A percentile compares a stretch with the other conserved stretches of the same genome.
phyloP scores from a whole-genome alignment of 768 basidiomycete species.

The Holtermannia corniformis region DNA sequence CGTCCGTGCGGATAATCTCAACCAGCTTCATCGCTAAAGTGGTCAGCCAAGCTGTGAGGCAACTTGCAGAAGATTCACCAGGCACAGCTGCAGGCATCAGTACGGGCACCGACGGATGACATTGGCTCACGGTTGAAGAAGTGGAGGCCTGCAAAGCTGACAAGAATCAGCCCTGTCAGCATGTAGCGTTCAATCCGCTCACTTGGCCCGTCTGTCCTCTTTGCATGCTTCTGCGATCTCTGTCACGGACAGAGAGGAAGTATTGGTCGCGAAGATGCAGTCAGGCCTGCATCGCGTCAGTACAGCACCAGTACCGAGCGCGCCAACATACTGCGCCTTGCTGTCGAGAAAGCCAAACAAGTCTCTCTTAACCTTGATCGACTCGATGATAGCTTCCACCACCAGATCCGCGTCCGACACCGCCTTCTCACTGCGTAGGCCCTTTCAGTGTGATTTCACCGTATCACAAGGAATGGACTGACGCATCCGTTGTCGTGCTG shows the following conservation, averaged over 20 bases:
- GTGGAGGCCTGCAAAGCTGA: conserved; percentile 44
- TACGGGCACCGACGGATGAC: neutral
- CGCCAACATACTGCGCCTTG: conserved; percentile 39
- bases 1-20: conserved; percentile 42
- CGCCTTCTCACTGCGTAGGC: conserved; percentile 25
- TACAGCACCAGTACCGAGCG: too few species aligned
- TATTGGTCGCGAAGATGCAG: conserved; percentile 45
- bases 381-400: conserved; percentile 46
- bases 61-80: too few species aligned
- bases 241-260: conserved; percentile 41
- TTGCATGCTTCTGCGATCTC: conserved; percentile 41
- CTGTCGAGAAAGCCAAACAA: conserved; percentile 43
- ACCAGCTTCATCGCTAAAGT: conserved; percentile 43
- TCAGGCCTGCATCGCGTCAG: conserved; percentile 4
- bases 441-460: neutral
- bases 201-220: conserved; percentile 33
- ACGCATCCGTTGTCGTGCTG: conserved; percentile 42
- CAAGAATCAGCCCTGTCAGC: neutral
- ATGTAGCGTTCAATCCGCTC: conserved; percentile 3
- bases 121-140: conserved; percentile 45
- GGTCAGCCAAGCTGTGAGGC: neutral
- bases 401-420: conserved; percentile 42
- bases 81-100: conserved; percentile 12
- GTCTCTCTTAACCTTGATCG: conserved; percentile 43
- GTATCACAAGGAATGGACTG: conserved; percentile 9